phyloP scores from a whole-genome alignment of 164 flowering plant genomes.

The Nelumbo lutea region DNA sequence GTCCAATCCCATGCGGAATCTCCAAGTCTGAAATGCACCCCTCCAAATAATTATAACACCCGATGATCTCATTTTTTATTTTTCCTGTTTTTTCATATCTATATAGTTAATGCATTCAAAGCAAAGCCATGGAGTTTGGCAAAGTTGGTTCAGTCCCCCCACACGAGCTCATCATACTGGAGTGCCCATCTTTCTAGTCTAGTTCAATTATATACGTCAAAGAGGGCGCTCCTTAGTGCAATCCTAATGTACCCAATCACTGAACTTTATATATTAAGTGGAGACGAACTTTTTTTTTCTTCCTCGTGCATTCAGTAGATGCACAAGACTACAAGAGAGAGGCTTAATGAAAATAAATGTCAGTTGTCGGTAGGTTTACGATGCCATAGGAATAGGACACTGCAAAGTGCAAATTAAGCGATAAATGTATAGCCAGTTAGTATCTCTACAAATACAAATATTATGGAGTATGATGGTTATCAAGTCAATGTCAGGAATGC shows the following conservation, averaged over 20 bases:
- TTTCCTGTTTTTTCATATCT: background rate
- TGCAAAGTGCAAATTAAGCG: too few species aligned
- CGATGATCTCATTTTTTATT: background rate
- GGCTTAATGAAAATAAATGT: too few species aligned
- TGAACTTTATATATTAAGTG: background rate
- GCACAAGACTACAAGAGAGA: too few species aligned
- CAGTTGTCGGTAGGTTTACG: too few species aligned
- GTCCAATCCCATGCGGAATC: background rate
- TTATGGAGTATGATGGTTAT: too few species aligned
- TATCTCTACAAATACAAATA: too few species aligned
- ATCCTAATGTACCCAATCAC: constrained; percentile 3
- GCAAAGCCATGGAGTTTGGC: background rate
- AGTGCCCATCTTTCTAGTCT: background rate
- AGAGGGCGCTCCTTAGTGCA: background rate
- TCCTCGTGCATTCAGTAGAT: too few species aligned
- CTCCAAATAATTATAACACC: background rate
- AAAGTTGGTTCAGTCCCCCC: background rate
- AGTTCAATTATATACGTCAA: background rate
- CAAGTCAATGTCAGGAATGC: too few species aligned
- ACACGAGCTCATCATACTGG: background rate
- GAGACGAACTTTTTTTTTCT: too few species aligned
- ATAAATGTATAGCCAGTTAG: too few species aligned
- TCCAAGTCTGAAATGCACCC: constrained; percentile 7
- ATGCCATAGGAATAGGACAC: too few species aligned
- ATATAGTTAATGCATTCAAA: background rate